Base-by-base conservation (phyloP, 208 protist species). In the Trypanosoma congolense region DNA sequence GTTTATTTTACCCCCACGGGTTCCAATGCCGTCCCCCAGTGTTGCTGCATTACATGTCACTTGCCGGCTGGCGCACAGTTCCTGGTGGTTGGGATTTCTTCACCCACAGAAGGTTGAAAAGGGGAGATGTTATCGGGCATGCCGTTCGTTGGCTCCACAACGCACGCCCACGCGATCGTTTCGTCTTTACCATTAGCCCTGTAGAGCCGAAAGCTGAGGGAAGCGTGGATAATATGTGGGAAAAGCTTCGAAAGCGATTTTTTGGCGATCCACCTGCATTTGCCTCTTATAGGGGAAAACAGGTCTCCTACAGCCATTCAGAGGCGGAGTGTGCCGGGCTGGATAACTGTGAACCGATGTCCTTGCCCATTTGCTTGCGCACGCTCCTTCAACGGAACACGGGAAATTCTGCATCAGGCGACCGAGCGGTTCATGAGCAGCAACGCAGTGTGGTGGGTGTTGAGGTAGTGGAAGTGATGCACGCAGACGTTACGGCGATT, bases 121-220 rank as follows among this genome's bases (percentile, higher is more conserved):
- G 67, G 28, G 72, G 75, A 3, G 83, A 91, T 45, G 64, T 86
- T 30, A 52, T 70, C 12, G 83, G 83, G 4, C 83, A 91, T 56
- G 74, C 60, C 1, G 79, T 81, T 22, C 74, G 69, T 4, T 91
- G 79, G 79, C 60, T 91, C 35, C 73, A 83, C 63, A 78, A 52
- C 30, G 79, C 79, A 0, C 42, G 42, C 41, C 80, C 79, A 38
- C 76, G 75, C 18, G 62, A 85, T 53, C 53, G 52, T 2, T 86
- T 91, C 50, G 80, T 87, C 4, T 87, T 91, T 64, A 29, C 87
- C 16, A 65, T 91, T 18, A 74, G 73, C 5, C 83, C 83, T 3
- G 83, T 90, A 3, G 59, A 65, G 29, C 47, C 53, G n/a, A 55
- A 54, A 24, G 44, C 28, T 1, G 30, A 50, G 6, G 36, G 31